A percentile compares a stretch with the other conserved stretches of the same genome.
These are phyloP conservation scores for Epicoccum sorghinum DNA, from an alignment of 2,329 filamentous ascomycete species.

Conservation along the genomic window DNA sequence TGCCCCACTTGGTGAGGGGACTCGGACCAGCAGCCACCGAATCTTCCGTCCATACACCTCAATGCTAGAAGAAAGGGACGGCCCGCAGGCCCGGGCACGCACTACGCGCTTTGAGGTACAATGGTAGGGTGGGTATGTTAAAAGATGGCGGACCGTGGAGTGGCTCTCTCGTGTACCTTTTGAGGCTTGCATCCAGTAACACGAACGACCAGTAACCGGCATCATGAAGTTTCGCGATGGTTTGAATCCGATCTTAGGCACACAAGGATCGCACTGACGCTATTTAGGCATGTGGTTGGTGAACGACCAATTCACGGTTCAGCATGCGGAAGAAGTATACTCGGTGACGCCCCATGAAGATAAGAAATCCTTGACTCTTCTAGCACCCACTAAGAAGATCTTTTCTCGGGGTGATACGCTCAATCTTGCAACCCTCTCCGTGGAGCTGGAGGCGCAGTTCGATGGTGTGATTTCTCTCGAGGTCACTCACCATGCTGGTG, in stretches of 20 bases:
- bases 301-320: conserved; percentile 64
- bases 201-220: background rate
- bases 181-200: background rate
- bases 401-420: conserved; percentile 61
- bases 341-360: conserved; percentile 54
- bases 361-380: conserved; percentile 58
- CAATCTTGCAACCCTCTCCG: conserved; percentile 61
- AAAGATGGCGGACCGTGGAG: conserved; percentile 4
- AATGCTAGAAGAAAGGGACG: conserved; percentile 19
- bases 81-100: conserved; percentile 26
- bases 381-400: conserved; percentile 65
- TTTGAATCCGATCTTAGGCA: conserved; percentile 20
- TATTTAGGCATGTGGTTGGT: conserved; percentile 66
- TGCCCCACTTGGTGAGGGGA: conserved; percentile 19
- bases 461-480: conserved; percentile 67
- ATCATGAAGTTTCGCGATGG: conserved; percentile 68
- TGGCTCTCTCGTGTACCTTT: background rate
- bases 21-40: conserved; percentile 28
- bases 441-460: conserved; percentile 63
- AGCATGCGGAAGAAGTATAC: conserved; percentile 71
- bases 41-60: conserved; percentile 30
- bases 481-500: conserved; percentile 64
- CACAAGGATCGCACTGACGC: conserved; percentile 13
- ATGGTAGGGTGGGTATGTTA: background rate
- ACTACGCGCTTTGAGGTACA: background rate